A percentile compares a stretch with the other conserved stretches of the same genome.
Conservation (phyloP, 176 grass and related monocot species). For the Neostapfia colusana region DNA sequence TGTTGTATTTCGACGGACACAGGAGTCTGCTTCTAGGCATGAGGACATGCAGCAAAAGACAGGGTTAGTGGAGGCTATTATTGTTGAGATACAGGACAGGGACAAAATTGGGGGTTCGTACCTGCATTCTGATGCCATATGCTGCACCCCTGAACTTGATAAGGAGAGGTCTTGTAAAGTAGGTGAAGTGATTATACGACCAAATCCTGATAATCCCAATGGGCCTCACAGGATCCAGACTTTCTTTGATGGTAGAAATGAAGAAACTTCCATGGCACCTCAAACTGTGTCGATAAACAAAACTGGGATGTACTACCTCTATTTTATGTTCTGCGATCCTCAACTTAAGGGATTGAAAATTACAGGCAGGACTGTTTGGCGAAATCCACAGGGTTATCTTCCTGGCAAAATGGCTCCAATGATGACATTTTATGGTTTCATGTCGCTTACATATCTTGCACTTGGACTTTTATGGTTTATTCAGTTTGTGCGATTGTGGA, state of each 20-base stretch:
- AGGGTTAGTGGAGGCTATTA: constrained; percentile 91
- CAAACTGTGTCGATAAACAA: constrained; percentile 65
- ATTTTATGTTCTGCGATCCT: constrained; percentile 98
- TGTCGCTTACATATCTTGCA: constrained; percentile 93
- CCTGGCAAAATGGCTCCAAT: constrained; percentile 97
- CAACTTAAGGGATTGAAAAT: constrained; percentile 82
- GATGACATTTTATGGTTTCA: constrained; percentile 95
- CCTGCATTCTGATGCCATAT: constrained; percentile 87
- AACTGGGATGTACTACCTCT: constrained; percentile 99
- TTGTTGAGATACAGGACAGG: constrained; percentile 94
- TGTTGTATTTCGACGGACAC: constrained; percentile 70
- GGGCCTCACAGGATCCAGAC: constrained; percentile 93
- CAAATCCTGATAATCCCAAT: constrained; percentile 72
- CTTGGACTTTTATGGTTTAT: constrained; percentile 97
- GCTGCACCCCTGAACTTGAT: constrained; percentile 77
- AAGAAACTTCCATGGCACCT: constrained; percentile 68
- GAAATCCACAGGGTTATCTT: constrained; percentile 96
- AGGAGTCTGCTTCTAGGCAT: constrained; percentile 61
- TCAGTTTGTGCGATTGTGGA: constrained; percentile 81
- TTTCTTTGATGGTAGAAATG: constrained; percentile 75
- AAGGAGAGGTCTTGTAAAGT: constrained; percentile 69
- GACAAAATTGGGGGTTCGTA: constrained; percentile 92
- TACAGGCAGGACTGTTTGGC: constrained; percentile 90
- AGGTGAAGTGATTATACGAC: constrained; percentile 91
- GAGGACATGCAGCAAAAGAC: constrained; percentile 93